Conservation (phyloP, 768 basidiomycete species). For the Trametes cubensis region DNA sequence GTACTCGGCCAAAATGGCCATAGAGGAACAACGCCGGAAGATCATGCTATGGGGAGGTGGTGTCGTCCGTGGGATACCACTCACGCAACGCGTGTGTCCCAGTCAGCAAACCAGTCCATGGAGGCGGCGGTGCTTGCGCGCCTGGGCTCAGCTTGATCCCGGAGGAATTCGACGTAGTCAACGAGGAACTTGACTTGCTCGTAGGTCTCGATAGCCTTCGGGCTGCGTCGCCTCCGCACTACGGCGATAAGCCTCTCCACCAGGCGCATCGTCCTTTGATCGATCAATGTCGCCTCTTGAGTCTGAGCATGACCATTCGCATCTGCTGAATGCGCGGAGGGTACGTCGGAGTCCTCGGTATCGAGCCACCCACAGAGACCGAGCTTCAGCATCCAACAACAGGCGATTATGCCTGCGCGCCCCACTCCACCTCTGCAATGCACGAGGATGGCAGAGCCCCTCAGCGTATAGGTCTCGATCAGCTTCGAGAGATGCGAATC, state of each 20-base stretch:
- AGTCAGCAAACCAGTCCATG: slow-evolving; percentile 20
- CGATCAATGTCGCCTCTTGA: not conserved
- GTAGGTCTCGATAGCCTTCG: slow-evolving; percentile 92
- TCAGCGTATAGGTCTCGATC: slow-evolving; percentile 72
- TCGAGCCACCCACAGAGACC: slow-evolving; percentile 81
- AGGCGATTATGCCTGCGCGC: slow-evolving; percentile 88
- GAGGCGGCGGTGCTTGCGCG: not conserved
- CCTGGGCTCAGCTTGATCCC: slow-evolving; percentile 5
- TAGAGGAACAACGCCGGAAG: too few species aligned
- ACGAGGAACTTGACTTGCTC: slow-evolving; percentile 88
- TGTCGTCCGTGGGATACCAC: not conserved
- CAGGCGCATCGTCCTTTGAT: slow-evolving; percentile 57
- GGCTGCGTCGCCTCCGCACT: slow-evolving; percentile 73
- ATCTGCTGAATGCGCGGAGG: not conserved
- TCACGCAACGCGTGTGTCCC: slow-evolving; percentile 16
- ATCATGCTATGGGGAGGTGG: too few species aligned
- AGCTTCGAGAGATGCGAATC: slow-evolving; percentile 68
- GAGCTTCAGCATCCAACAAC: slow-evolving; percentile 90
- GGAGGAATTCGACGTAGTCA: slow-evolving; percentile 70
- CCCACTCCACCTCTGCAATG: slow-evolving; percentile 97
- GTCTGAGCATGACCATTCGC: too few species aligned
- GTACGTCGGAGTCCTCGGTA: slow-evolving; percentile 3
- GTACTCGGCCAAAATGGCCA: too few species aligned
- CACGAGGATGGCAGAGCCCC: slow-evolving; percentile 71
- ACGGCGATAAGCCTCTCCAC: slow-evolving; percentile 75